A percentile compares a stretch with the other conserved stretches of the same genome.
These are phyloP conservation scores for Saturnispora silvae DNA, from an alignment of 805 yeast genomes.

Conservation along the genomic window DNA sequence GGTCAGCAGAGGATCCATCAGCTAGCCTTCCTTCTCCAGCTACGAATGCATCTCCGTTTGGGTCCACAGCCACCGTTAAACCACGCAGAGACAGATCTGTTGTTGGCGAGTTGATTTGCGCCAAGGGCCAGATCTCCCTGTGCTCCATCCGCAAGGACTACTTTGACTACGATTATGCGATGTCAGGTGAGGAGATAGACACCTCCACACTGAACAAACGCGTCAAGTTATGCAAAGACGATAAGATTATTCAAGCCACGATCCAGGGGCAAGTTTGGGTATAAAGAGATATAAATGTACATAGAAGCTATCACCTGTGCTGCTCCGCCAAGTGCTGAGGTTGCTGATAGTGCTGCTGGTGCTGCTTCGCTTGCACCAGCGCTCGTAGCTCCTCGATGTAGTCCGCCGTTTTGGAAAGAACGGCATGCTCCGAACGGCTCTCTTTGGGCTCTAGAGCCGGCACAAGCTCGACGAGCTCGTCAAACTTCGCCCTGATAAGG, in stretches of 20 bases:
- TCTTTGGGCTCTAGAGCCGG: conserved; percentile 65
- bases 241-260: conserved; percentile 1
- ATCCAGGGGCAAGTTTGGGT: conserved; percentile 9
- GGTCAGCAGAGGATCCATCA: neutral
- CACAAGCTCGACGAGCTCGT: conserved; percentile 59
- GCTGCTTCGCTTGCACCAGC: conserved; percentile 10
- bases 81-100: conserved; percentile 27
- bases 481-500: conserved; percentile 76
- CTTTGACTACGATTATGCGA: conserved; percentile 16
- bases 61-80: conserved; percentile 4
- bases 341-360: too few relatives aligned
- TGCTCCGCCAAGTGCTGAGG: neutral
- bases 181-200: neutral
- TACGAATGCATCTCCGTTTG: conserved; percentile 8
- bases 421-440: conserved; percentile 68
- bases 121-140: conserved; percentile 53
- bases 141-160: conserved; percentile 42
- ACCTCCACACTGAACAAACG: neutral
- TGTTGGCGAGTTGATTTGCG: conserved; percentile 51
- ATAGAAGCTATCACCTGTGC: neutral
- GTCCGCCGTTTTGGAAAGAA: conserved; percentile 47
- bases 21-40: neutral
- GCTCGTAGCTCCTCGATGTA: conserved; percentile 36
- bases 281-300: conserved; percentile 1
- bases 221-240: conserved; percentile 4